Evolutionary conservation across 306 rosid species (phyloP).

Genomic region (Betula pendula): DNA sequence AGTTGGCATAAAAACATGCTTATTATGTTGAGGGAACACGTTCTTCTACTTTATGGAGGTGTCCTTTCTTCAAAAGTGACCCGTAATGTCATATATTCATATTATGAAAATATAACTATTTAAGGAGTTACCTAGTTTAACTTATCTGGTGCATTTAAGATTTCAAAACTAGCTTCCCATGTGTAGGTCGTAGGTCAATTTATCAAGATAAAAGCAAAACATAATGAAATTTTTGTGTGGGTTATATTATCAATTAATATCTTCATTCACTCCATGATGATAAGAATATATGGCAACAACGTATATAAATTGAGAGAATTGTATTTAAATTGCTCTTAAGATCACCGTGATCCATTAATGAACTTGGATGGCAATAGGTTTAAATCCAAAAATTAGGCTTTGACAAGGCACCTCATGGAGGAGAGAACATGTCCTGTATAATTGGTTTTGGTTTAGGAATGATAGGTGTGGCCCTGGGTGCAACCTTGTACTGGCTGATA

Average conservation of each 20-base stretch:
- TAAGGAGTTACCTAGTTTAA: neutral
- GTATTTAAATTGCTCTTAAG: no score
- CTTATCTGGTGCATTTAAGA: neutral
- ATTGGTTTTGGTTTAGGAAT: neutral
- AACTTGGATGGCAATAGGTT: neutral
- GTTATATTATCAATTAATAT: neutral
- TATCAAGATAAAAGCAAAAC: neutral
- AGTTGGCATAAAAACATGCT: neutral
- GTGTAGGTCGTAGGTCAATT: neutral
- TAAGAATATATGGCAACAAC: no score
- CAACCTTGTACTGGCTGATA: neutral
- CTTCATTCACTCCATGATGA: neutral
- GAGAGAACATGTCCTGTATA: neutral
- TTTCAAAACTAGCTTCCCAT: neutral
- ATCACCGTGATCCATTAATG: no score
- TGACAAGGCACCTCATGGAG: neutral
- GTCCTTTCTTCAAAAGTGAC: neutral
- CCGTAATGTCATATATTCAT: neutral
- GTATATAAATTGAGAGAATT: no score
- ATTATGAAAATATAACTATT: neutral
- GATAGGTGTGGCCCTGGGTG: neutral
- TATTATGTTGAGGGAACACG: neutral
- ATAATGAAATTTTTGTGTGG: neutral
- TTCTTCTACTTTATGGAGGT: neutral
- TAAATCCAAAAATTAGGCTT: neutral